Conservation (phyloP, 1,284 basidiomycete genomes). For the Rugosomyces carneus region DNA sequence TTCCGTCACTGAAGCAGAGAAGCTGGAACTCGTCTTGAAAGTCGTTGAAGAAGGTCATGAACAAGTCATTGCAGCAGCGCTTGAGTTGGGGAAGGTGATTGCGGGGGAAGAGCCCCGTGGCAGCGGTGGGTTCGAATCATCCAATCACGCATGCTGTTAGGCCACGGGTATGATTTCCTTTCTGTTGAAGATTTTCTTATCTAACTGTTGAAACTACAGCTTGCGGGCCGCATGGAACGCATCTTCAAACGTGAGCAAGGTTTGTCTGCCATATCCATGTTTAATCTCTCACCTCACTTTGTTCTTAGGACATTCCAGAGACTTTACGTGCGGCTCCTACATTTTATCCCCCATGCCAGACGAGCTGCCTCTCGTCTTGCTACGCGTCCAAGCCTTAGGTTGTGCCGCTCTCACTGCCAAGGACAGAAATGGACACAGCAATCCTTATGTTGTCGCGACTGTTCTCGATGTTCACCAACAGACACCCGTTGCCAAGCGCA, state of each 20-base stretch:
- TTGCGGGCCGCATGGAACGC: too few species aligned
- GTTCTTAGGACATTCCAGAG: too few species aligned
- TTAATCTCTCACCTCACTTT: too few species aligned
- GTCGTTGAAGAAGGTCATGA: conserved; percentile 65
- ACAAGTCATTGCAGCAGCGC: conserved; percentile 51
- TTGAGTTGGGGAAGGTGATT: conserved; percentile 64
- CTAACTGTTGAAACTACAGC: too few species aligned
- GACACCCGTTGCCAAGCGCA: conserved; percentile 79
- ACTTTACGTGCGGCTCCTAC: too few species aligned
- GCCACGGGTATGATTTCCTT: too few species aligned
- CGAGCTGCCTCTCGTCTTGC: conserved; percentile 58
- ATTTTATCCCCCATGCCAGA: conserved; percentile 50
- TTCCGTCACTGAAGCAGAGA: conserved; percentile 60
- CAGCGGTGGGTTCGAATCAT: conserved; percentile 78
- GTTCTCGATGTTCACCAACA: conserved; percentile 61
- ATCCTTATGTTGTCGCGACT: conserved; percentile 73
- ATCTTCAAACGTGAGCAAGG: too few species aligned
- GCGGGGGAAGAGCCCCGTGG: conserved; percentile 80
- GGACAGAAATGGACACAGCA: conserved; percentile 61
- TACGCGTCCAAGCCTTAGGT: conserved; percentile 60
- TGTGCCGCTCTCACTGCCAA: conserved; percentile 58
- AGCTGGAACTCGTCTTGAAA: conserved; percentile 73
- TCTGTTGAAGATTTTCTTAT: too few species aligned
- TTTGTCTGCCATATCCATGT: too few species aligned
- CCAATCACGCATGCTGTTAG: too few species aligned